These are phyloP conservation scores for Aspergillus sp. DNA, from an alignment of 2,329 filamentous ascomycete genomes.

Conservation along the genomic window DNA sequence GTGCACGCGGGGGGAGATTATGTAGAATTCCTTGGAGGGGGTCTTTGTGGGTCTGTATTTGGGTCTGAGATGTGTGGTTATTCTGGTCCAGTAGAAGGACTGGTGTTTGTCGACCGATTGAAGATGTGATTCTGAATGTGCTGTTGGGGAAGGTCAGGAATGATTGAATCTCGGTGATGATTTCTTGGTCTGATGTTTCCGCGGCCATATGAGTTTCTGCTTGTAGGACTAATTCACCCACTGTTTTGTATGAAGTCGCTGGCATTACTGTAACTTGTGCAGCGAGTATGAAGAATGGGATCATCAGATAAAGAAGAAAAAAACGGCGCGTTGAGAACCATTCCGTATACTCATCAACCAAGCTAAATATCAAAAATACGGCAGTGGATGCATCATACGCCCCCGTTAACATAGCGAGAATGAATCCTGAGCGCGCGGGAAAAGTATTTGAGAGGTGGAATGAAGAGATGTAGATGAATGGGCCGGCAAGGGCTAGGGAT, in stretches of 20 bases:
- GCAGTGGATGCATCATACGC: conserved; percentile 79
- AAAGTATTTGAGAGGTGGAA: conserved; percentile 84
- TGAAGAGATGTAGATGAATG: conserved; percentile 74
- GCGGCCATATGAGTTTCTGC: conserved; percentile 51
- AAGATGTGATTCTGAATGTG: conserved; percentile 53
- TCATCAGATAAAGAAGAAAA: conserved; percentile 64
- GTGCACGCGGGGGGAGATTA: conserved; percentile 59
- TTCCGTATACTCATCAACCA: conserved; percentile 57
- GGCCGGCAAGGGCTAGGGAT: conserved; percentile 68
- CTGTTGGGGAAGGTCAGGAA: conserved; percentile 7
- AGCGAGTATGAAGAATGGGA: conserved; percentile 60
- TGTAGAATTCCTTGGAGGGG: conserved; percentile 63
- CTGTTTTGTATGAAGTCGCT: conserved; percentile 70
- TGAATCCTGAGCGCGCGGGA: conserved; percentile 67
- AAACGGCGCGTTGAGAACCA: conserved; percentile 61
- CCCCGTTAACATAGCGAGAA: conserved; percentile 70
- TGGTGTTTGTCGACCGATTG: conserved; percentile 33
- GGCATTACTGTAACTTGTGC: conserved; percentile 68
- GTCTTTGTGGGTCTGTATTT: background rate
- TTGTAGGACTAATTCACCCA: conserved; percentile 72
- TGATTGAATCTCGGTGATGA: conserved; percentile 42
- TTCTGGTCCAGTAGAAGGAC: background rate
- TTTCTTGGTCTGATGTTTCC: conserved; percentile 43
- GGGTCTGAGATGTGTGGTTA: background rate
- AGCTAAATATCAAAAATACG: conserved; percentile 66